Evolutionary conservation across 768 basidiomycete species (phyloP).

Genomic region (Mycena belliarum): DNA sequence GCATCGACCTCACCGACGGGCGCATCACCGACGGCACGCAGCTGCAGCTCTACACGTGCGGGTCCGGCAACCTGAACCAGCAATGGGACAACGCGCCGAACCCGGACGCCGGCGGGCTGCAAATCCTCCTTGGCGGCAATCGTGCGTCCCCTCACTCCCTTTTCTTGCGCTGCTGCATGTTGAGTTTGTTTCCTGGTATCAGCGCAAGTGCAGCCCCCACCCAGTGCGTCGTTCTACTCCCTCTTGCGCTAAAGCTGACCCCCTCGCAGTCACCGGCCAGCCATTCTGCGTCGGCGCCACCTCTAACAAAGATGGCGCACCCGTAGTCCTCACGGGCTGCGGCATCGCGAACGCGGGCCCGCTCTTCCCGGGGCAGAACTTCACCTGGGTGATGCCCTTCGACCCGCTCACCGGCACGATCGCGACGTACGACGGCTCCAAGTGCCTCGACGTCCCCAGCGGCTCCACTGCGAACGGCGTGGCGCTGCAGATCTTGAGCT

Average conservation of each 20-base stretch:
- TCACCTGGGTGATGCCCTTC: constrained; percentile 7
- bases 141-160: background rate
- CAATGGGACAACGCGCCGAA: background rate
- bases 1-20: constrained; percentile 10
- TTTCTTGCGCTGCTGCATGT: background rate
- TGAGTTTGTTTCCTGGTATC: no score
- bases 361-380: constrained; percentile 5
- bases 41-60: constrained; percentile 3
- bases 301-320: background rate
- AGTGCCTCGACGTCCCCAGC: constrained; percentile 26
- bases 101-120: background rate
- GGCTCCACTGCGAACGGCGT: constrained; percentile 16
- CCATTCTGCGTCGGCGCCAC: constrained; percentile 11
- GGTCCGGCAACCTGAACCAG: background rate
- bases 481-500: constrained; percentile 3
- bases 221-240: no score
- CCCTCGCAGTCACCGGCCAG: background rate
- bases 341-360: background rate
- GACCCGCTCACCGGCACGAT: background rate
- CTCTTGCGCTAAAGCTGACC: background rate
- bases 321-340: constrained; percentile 3
- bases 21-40: background rate
- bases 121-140: no score
- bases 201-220: no score
- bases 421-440: constrained; percentile 7